Conservation (phyloP, 2,329 filamentous ascomycete species). For the Clarireedia hainanense region DNA sequence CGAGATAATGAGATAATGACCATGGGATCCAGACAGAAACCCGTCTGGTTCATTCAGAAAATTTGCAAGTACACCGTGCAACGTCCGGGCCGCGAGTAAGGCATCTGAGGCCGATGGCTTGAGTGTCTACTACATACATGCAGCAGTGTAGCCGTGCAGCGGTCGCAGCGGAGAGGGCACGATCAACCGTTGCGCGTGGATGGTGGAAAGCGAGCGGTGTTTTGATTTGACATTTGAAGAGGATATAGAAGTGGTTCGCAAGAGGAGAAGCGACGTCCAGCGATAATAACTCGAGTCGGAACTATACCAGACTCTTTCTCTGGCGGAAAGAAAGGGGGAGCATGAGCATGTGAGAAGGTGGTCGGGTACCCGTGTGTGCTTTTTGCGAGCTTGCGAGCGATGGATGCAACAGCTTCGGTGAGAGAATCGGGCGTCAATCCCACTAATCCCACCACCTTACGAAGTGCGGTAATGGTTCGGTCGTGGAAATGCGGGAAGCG, state of each 20-base stretch:
- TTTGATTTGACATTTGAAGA: background rate
- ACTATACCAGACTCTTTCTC: too few species aligned
- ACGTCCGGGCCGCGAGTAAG: background rate
- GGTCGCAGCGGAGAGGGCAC: too few species aligned
- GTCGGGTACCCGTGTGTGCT: background rate
- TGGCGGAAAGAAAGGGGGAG: background rate
- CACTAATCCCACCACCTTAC: too few species aligned
- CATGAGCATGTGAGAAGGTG: background rate
- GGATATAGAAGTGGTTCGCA: background rate
- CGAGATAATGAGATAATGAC: too few species aligned
- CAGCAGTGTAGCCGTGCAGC: too few species aligned
- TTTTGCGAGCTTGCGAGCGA: background rate
- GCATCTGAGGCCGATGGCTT: background rate
- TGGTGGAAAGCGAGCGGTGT: too few species aligned
- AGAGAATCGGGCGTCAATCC: constrained; percentile 4
- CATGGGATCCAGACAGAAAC: background rate
- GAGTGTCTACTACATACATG: background rate
- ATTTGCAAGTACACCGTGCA: too few species aligned
- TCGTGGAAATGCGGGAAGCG: background rate
- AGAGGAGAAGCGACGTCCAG: background rate
- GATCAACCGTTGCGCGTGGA: too few species aligned
- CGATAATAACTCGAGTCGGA: background rate
- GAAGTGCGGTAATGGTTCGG: background rate
- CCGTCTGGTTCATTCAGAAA: too few species aligned
- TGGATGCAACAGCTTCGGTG: constrained; percentile 1